Percentiles rank a stretch among this genome's conserved stretches.
Evolutionary conservation across 2,329 filamentous ascomycete genomes (phyloP).

Genomic region (Onygenales sp.): DNA sequence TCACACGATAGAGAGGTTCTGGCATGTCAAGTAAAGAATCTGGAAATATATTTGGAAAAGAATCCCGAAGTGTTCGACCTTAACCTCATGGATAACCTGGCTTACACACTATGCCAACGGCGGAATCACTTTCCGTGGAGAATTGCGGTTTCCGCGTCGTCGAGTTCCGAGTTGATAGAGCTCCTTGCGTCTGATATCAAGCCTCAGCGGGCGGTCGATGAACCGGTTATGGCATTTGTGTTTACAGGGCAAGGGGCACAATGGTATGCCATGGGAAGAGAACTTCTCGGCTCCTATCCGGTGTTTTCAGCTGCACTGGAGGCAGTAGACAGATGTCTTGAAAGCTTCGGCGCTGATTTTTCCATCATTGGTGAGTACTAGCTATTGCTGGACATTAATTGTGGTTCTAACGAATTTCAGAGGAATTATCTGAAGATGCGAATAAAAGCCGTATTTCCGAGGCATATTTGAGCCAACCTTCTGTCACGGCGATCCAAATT

Average conservation of each 20-base stretch:
- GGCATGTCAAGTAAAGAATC: neutral
- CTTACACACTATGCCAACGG: slow-evolving; percentile 16
- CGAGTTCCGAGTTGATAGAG: slow-evolving; percentile 1
- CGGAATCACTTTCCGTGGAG: slow-evolving; percentile 15
- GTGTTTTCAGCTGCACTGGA: slow-evolving; percentile 15
- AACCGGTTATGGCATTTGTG: slow-evolving; percentile 21
- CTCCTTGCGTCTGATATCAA: neutral
- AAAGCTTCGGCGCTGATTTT: slow-evolving; percentile 17
- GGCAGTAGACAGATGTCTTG: slow-evolving; percentile 16
- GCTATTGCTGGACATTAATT: neutral
- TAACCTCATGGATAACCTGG: neutral
- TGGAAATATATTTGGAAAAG: neutral
- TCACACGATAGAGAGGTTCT: neutral
- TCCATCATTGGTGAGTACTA: slow-evolving; percentile 15
- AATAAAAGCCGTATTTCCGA: neutral
- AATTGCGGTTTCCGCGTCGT: slow-evolving; percentile 11
- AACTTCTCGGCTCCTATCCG: slow-evolving; percentile 19
- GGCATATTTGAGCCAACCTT: slow-evolving; percentile 20
- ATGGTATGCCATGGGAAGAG: slow-evolving; percentile 24
- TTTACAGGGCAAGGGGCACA: slow-evolving; percentile 33
- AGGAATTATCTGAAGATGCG: slow-evolving; percentile 4
- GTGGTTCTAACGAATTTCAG: slow-evolving; percentile 14
- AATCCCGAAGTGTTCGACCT: neutral
- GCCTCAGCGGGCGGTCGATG: neutral
- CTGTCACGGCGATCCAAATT: slow-evolving; percentile 23